phyloP scores from a whole-genome alignment of 768 basidiomycete genomes.

The Tephrocybe sp. region DNA sequence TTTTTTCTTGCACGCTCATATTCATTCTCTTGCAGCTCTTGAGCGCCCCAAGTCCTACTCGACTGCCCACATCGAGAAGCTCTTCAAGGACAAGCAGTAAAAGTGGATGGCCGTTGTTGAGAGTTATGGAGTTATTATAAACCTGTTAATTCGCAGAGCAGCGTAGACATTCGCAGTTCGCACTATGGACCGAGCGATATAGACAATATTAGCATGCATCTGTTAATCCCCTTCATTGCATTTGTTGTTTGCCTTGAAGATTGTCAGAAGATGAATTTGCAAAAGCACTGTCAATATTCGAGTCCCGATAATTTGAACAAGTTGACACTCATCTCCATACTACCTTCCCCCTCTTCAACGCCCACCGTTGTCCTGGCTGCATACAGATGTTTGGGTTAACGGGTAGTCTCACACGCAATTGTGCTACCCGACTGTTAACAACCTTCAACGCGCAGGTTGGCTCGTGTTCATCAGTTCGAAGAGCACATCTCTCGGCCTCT shows the following conservation, averaged over 20 bases:
- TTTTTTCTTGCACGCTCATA: background rate
- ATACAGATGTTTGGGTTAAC: conserved; percentile 3
- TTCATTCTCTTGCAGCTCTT: conserved; percentile 47
- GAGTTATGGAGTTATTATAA: conserved; percentile 1
- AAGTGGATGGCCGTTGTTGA: background rate
- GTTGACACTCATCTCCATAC: no score
- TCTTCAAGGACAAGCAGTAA: conserved; percentile 61
- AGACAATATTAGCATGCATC: conserved; percentile 1
- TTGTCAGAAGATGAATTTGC: no score
- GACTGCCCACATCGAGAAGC: conserved; percentile 73
- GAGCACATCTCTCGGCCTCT: background rate
- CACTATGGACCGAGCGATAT: background rate
- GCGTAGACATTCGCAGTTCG: background rate
- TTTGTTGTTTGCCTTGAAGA: no score
- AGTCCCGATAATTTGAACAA: no score
- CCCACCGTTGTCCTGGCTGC: background rate
- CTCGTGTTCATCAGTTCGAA: background rate
- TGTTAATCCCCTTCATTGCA: background rate
- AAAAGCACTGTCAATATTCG: no score
- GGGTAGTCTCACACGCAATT: conserved; percentile 8
- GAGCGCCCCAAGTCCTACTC: conserved; percentile 94
- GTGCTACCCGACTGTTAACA: conserved; percentile 6
- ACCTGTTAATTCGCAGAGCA: background rate
- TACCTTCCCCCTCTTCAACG: background rate
- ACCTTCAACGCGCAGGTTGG: background rate